A percentile compares a stretch with the other conserved stretches of the same genome.
These are phyloP conservation scores for Fragosphaeria purpurea DNA, from an alignment of 2,329 filamentous ascomycete genomes.

Conservation along the genomic window DNA sequence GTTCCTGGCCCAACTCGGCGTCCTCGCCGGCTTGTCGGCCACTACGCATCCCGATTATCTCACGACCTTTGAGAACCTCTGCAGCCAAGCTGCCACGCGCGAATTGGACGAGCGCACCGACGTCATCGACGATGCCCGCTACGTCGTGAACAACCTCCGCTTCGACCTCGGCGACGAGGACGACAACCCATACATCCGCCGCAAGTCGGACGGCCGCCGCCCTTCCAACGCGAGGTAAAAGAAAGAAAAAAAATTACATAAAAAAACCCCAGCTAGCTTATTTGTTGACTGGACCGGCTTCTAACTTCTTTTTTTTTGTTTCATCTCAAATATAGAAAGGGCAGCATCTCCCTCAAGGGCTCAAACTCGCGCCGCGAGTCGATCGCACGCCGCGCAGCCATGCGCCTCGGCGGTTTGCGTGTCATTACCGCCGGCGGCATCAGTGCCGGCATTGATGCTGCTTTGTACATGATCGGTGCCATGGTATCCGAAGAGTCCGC, in stretches of 20 bases:
- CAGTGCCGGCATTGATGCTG: conserved; percentile 71
- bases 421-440: conserved; percentile 75
- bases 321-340: conserved; percentile 46
- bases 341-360: conserved; percentile 71
- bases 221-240: conserved; percentile 52
- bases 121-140: conserved; percentile 69
- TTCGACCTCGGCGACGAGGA: conserved; percentile 76
- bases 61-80: conserved; percentile 72
- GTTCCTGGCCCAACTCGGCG: conserved; percentile 65
- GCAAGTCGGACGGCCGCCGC: conserved; percentile 57
- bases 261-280: too few species aligned
- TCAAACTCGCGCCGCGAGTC: conserved; percentile 68
- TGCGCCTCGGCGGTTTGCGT: conserved; percentile 59
- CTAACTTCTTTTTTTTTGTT: background rate
- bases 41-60: conserved; percentile 76
- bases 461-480: conserved; percentile 75
- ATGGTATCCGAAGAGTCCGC: conserved; percentile 69
- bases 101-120: conserved; percentile 69
- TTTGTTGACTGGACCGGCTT: too few species aligned
- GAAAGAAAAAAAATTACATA: too few species aligned
- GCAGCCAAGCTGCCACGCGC: conserved; percentile 60
- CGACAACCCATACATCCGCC: conserved; percentile 73
- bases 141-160: conserved; percentile 84
- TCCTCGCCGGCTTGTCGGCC: conserved; percentile 68
- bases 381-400: conserved; percentile 65